A percentile compares a stretch with the other conserved stretches of the same genome.
These are phyloP conservation scores for Daldinia sp. DNA, from an alignment of 2,329 filamentous ascomycete genomes.

Conservation along the genomic window DNA sequence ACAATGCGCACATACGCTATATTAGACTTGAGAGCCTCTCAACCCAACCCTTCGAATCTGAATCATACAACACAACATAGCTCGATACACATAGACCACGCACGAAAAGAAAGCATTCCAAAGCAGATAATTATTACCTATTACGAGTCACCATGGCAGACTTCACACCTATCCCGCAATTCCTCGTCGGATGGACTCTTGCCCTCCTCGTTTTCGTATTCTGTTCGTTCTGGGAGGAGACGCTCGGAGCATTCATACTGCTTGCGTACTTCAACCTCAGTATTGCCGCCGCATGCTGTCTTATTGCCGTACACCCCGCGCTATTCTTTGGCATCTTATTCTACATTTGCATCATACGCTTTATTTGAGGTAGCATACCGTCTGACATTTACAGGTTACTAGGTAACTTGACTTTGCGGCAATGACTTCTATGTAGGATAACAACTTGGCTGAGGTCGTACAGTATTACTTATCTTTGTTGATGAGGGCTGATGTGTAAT, in stretches of 20 bases:
- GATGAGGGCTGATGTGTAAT: too few relatives aligned
- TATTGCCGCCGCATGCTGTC: background rate
- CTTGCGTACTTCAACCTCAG: slow-evolving; percentile 7
- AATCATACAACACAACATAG: background rate
- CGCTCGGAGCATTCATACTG: background rate
- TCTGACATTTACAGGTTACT: background rate
- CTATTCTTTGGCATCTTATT: background rate
- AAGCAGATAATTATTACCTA: background rate
- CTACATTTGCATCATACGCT: background rate
- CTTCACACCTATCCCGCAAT: slow-evolving; percentile 8
- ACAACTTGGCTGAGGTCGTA: background rate
- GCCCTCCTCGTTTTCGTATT: slow-evolving; percentile 2
- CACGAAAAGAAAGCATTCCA: background rate
- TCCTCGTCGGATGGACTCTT: slow-evolving; percentile 20
- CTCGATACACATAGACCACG: background rate
- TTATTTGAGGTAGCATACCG: background rate
- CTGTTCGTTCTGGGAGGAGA: background rate
- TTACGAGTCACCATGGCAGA: slow-evolving; percentile 7
- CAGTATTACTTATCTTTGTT: background rate
- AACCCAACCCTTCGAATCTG: background rate
- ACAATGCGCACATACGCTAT: background rate
- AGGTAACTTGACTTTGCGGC: background rate
- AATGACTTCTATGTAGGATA: background rate
- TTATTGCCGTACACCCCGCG: slow-evolving; percentile 11
- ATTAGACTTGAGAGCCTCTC: background rate